A percentile compares a stretch with the other conserved stretches of the same genome.
Evolutionary conservation across 2,329 filamentous ascomycete species (phyloP).

Genomic region (Cercospora zeae-maydis): DNA sequence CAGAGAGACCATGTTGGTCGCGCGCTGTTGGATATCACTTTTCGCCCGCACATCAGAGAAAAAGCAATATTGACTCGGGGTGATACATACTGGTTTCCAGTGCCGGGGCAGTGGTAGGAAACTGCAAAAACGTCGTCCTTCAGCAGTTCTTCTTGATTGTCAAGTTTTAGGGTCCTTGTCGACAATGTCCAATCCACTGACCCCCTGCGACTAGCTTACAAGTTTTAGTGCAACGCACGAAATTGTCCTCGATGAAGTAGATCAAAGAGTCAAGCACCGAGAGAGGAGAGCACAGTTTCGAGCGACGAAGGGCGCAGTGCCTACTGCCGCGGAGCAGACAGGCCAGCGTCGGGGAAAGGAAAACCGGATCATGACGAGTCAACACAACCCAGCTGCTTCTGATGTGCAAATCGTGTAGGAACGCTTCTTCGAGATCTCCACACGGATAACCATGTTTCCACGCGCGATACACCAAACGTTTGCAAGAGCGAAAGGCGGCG

Average conservation of each 20-base stretch:
- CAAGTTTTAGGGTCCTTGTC: background rate
- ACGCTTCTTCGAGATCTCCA: background rate
- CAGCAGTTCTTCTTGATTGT: background rate
- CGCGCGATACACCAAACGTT: background rate
- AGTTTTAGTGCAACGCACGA: background rate
- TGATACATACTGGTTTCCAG: background rate
- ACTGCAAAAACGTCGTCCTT: background rate
- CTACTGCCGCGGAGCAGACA: background rate
- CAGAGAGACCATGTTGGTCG: background rate
- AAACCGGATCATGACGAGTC: background rate
- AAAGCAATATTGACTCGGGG: background rate
- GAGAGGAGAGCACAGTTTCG: background rate
- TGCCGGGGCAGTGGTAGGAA: background rate
- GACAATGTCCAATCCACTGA: background rate
- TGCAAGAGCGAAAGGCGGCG: background rate
- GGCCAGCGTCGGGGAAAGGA: background rate
- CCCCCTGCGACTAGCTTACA: background rate
- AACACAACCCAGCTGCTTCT: background rate
- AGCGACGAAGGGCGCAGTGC: background rate
- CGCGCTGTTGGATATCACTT: conserved; percentile 2
- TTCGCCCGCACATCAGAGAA: background rate
- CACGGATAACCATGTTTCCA: background rate
- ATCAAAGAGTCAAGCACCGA: background rate
- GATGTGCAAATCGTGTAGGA: background rate
- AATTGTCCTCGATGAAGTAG: background rate